Percentiles rank a stretch among this genome's conserved stretches.
These are phyloP conservation scores for Fusarium annulatum DNA, from an alignment of 2,329 filamentous ascomycete species.

Conservation along the genomic window DNA sequence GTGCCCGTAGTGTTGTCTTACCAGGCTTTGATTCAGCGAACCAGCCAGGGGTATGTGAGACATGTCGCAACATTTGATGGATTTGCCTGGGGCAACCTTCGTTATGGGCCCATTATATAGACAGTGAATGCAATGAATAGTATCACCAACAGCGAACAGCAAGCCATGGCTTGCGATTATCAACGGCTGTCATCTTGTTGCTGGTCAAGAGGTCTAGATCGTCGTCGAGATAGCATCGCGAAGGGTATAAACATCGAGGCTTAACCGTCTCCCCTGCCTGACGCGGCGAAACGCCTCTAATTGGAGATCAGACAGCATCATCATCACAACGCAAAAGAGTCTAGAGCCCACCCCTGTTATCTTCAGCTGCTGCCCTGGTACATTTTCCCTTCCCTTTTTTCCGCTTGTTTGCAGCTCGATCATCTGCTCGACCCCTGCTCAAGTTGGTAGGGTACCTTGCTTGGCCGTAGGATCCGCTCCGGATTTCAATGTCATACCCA, in stretches of 20 bases:
- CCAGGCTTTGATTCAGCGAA: conserved; percentile 20
- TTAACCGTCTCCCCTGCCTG: conserved; percentile 18
- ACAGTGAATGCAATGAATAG: conserved; percentile 10
- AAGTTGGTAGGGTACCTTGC: conserved; percentile 11
- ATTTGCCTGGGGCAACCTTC: conserved; percentile 34
- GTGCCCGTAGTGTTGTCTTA: conserved; percentile 16
- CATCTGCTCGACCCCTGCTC: conserved; percentile 30
- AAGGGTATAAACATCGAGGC: conserved; percentile 26
- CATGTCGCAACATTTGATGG: conserved; percentile 21
- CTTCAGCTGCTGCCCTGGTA: conserved; percentile 26
- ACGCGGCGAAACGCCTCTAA: conserved; percentile 15
- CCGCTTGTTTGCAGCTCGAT: conserved; percentile 8
- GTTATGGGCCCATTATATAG: conserved; percentile 11
- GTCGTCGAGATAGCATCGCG: conserved; percentile 25
- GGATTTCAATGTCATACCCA: conserved; percentile 17
- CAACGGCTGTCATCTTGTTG: conserved; percentile 16
- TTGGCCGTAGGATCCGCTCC: conserved; percentile 34
- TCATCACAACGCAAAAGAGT: not conserved
- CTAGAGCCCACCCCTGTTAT: conserved; percentile 8
- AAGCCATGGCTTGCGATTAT: conserved; percentile 23
- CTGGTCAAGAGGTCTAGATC: conserved; percentile 19
- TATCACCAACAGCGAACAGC: not conserved
- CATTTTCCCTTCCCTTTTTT: conserved; percentile 4
- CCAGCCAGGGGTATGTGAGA: conserved; percentile 31
- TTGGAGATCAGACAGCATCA: conserved; percentile 18